Conservation (phyloP, 345 rosid genomes). For the Citrus trifoliata region DNA sequence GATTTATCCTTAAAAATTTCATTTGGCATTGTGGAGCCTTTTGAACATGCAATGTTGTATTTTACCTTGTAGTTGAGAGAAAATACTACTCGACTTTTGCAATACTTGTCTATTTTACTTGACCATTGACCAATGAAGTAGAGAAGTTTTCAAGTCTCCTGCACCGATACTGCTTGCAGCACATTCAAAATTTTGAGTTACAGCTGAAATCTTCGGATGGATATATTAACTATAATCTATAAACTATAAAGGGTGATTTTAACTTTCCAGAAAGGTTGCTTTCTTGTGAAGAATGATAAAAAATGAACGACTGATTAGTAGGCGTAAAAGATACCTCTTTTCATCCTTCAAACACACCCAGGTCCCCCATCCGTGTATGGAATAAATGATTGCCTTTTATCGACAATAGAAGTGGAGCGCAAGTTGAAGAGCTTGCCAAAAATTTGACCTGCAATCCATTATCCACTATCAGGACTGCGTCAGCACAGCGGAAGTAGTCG, state of each 20-base stretch:
- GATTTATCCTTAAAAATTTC: slow-evolving; percentile 3
- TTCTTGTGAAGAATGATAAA: background rate
- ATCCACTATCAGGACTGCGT: too few relatives aligned
- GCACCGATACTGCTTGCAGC: background rate
- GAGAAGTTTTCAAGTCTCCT: background rate
- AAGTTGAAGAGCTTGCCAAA: background rate
- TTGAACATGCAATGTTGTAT: slow-evolving; percentile 24
- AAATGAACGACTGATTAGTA: background rate
- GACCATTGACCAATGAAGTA: background rate
- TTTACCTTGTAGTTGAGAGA: slow-evolving; percentile 9
- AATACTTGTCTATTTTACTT: background rate
- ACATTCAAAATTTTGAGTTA: background rate
- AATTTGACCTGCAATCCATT: background rate
- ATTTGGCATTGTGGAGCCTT: slow-evolving; percentile 12
- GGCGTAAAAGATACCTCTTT: background rate
- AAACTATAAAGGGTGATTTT: too few relatives aligned
- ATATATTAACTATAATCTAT: too few relatives aligned
- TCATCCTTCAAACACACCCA: too few relatives aligned
- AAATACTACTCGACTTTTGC: background rate
- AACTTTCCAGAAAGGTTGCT: too few relatives aligned
- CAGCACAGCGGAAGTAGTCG: too few relatives aligned
- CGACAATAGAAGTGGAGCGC: background rate
- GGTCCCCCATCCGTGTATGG: too few relatives aligned
- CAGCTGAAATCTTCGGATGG: background rate
- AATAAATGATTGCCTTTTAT: too few relatives aligned